phyloP scores from a whole-genome alignment of 2,329 filamentous ascomycete genomes.

The Dendrostoma leiphaemia region DNA sequence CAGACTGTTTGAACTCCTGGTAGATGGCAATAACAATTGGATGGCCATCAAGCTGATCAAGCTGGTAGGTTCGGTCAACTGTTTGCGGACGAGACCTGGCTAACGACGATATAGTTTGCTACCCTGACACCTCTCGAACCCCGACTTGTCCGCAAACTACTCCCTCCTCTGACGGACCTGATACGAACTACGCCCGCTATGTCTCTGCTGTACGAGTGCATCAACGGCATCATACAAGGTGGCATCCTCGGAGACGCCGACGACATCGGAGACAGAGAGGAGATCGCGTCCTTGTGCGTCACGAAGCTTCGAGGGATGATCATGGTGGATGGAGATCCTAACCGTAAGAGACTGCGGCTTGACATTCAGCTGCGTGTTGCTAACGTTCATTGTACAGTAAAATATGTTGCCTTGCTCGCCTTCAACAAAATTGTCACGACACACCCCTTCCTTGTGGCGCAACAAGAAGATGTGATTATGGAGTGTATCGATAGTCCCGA shows the following conservation, averaged over 20 bases:
- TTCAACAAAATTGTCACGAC: constrained; percentile 93
- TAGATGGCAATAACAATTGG: constrained; percentile 95
- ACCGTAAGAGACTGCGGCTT: constrained; percentile 59
- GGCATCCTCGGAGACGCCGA: constrained; percentile 85
- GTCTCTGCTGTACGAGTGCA: constrained; percentile 98
- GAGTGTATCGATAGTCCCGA: constrained; percentile 95
- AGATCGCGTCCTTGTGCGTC: constrained; percentile 89
- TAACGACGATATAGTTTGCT: constrained; percentile 67
- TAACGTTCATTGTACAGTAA: constrained; percentile 55
- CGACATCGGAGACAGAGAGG: constrained; percentile 77
- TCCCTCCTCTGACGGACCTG: constrained; percentile 87
- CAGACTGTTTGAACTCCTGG: constrained; percentile 85
- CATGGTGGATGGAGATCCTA: constrained; percentile 88
- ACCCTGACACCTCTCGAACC: constrained; percentile 91
- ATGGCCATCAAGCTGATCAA: constrained; percentile 99
- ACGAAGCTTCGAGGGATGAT: constrained; percentile 93
- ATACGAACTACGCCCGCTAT: constrained; percentile 95
- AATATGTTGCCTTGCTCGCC: constrained; percentile 93
- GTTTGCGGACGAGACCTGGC: not conserved
- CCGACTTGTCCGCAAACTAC: constrained; percentile 82
- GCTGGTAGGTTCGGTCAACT: constrained; percentile 55
- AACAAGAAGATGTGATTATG: constrained; percentile 94
- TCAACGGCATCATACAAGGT: constrained; percentile 96
- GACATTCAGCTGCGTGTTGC: constrained; percentile 5
- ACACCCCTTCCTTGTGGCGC: constrained; percentile 82